phyloP scores from a whole-genome alignment of 2,329 filamentous ascomycete genomes.

The Penicillium sp. region DNA sequence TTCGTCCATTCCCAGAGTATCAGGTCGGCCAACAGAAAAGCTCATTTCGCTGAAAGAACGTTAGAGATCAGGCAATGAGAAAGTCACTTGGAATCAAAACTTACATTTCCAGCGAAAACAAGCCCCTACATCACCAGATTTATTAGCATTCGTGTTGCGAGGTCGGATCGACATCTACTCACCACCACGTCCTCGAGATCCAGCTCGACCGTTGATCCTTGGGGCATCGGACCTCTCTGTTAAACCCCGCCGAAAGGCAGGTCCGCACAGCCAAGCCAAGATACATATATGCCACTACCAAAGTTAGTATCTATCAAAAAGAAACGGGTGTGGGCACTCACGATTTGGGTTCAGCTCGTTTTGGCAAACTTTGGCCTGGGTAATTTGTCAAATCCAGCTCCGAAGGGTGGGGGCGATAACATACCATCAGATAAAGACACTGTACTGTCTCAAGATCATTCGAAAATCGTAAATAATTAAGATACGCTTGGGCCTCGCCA shows the following conservation, averaged over 20 bases:
- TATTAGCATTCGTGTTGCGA: not conserved
- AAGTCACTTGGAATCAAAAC: not conserved
- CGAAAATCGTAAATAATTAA: slow-evolving; percentile 43
- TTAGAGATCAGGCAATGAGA: not conserved
- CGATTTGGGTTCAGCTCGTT: slow-evolving; percentile 51
- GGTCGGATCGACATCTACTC: slow-evolving; percentile 12
- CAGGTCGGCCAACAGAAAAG: slow-evolving; percentile 50
- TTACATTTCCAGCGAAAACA: slow-evolving; percentile 48
- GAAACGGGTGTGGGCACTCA: slow-evolving; percentile 21
- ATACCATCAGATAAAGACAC: slow-evolving; percentile 48
- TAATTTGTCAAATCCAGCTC: not conserved
- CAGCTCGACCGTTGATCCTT: slow-evolving; percentile 37
- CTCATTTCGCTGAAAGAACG: slow-evolving; percentile 42
- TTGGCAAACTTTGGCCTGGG: slow-evolving; percentile 49
- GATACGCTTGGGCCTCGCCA: slow-evolving; percentile 40
- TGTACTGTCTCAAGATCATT: slow-evolving; percentile 52
- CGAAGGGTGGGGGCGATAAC: not conserved
- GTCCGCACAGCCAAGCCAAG: slow-evolving; percentile 50
- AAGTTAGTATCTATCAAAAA: slow-evolving; percentile 9
- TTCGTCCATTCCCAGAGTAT: slow-evolving; percentile 49
- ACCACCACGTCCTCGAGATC: slow-evolving; percentile 51
- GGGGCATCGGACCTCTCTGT: slow-evolving; percentile 39
- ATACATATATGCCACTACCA: slow-evolving; percentile 47
- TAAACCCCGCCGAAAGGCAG: slow-evolving; percentile 50
- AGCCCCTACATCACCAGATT: slow-evolving; percentile 32